Evolutionary conservation across 2,329 filamentous ascomycete genomes (phyloP), one percentile per base, ranked within the genome.

Genomic region (Fusarium humuli): DNA sequence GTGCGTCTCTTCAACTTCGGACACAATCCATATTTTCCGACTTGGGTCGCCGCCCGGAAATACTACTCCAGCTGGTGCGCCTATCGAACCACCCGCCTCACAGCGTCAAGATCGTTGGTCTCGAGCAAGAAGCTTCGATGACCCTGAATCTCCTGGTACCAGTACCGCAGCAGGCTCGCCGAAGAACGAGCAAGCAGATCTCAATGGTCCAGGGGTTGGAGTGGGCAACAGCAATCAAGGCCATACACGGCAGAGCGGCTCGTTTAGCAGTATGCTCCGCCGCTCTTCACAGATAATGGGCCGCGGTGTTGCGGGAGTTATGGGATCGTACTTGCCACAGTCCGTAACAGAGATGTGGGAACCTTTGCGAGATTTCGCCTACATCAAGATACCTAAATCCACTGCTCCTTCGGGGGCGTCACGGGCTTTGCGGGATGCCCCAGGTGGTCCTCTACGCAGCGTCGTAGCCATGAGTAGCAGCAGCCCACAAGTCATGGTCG

Each of bases 331-430:
- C 78, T 84, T 99, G 3, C 96, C 96, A 0, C 92, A 92, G 76
- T 95, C 94, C 3, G 94, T 99, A 7, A 95, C 95, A 2, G 95
- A 98, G 81, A 98, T 98, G 87, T 98, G 94, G 94, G 96, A 99
- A 76, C 96, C 96, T 1, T 85, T 92, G 64, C 89, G 96, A 57
- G 96, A 99, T 80, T 99, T 99, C 81, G 96, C 96, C 2, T 98
- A 93, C 86, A 94, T 98, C 77, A 97, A 96, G 79, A 88, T 99
- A 49, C 95, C 95, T 16, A 93, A 92, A 76, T 78, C 84, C 7
- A 66, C 73, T 18, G 58, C 67, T 6, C 61, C 75, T 7, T 65
- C 59, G 8, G 46, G 68, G 6, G 50, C 67, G 34, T 61, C 75
- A 8, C 49, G 73, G 32, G 47, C 67, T 70, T 22, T 80, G 7